Base-by-base conservation (phyloP, 805 yeast genomes). In the Barnettozyma sp. region DNA sequence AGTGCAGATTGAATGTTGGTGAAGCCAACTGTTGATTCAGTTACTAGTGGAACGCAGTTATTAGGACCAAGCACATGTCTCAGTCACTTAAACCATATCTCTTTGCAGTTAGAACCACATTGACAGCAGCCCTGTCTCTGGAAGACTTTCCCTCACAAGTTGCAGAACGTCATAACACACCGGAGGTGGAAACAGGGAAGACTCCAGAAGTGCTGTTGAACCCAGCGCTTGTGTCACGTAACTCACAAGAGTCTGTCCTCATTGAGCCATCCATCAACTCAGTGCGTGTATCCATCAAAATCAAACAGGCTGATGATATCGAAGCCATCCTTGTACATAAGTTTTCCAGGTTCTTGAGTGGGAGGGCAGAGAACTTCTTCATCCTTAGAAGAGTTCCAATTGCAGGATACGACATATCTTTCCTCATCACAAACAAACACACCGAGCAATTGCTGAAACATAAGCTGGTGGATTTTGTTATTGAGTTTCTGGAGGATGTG, bases 401-500 rank as follows among this genome's bases (percentile, higher is more conserved):
- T 36, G 72, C 76, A 45, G 95, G 94, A 31, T 92, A 84, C 58
- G 96, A 90, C 55, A 87, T 92, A 45, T 85, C 96, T 16, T 92
- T 92, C 57, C 68, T 92, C 55, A 76, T 92, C 49, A 90, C 97
- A 29, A 92, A 90, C 62, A 79, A 78, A 63, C 98, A 92, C 62
- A 87, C 96, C 9, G 96, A 90, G 60, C 81, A 82, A 46, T 86
- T 92, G 95, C 73, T 88, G 64, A 90, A 92, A 65, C 88, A 82
- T 52, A 92, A 92, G 63, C 72, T 92, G 50, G 95, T 92, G 29
- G 98, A 92, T 60, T 92, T 92, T 60, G 88, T 92, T 49, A 86
- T 92, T 49, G 97, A 92, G 65, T 92, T 92, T 60, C 88, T 92
- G 97, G 97, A 92, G 61, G 98, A 88, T 55, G 98, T 92, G 14